These are phyloP conservation scores for Glycine soja DNA, from an alignment of 306 rosid genomes.

Conservation along the genomic window DNA sequence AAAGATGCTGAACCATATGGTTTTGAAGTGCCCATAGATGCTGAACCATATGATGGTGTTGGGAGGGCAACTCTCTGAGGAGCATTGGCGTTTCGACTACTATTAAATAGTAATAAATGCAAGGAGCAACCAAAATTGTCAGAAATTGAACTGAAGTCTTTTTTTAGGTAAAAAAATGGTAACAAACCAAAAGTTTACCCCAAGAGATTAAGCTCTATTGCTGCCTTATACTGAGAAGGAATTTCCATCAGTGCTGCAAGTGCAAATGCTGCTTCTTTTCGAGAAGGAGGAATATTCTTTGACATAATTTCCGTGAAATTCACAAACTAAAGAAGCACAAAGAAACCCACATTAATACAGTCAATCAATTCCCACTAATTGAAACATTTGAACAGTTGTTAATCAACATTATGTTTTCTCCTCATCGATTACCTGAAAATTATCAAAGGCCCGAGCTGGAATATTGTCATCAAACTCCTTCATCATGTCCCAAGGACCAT, in stretches of 20 bases:
- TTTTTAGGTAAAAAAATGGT: not conserved
- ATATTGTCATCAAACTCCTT: slow-evolving; percentile 92
- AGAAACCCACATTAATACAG: slow-evolving; percentile 20
- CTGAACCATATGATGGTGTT: slow-evolving; percentile 64
- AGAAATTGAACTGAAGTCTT: slow-evolving; percentile 28
- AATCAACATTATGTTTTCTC: slow-evolving; percentile 7
- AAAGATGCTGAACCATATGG: slow-evolving; percentile 63
- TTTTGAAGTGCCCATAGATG: slow-evolving; percentile 60
- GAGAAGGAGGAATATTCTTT: slow-evolving; percentile 66
- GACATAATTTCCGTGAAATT: slow-evolving; percentile 88
- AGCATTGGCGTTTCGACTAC: slow-evolving; percentile 56
- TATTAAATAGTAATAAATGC: slow-evolving; percentile 49
- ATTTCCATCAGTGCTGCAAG: slow-evolving; percentile 96
- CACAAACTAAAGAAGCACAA: slow-evolving; percentile 71
- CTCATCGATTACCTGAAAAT: slow-evolving; percentile 75
- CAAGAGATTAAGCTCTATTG: slow-evolving; percentile 74
- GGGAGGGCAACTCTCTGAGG: slow-evolving; percentile 87
- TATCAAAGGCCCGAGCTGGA: slow-evolving; percentile 87
- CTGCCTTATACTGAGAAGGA: slow-evolving; percentile 95
- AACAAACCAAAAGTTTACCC: slow-evolving; percentile 64
- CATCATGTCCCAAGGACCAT: slow-evolving; percentile 99
- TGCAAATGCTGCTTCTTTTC: slow-evolving; percentile 95
- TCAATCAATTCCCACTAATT: slow-evolving; percentile 34
- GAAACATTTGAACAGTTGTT: slow-evolving; percentile 14
- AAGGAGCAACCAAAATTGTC: slow-evolving; percentile 27